Evolutionary conservation across 441 rosid genomes (phyloP), one percentile per base, ranked within the genome.

Genomic region (Isatis lusitanica): DNA sequence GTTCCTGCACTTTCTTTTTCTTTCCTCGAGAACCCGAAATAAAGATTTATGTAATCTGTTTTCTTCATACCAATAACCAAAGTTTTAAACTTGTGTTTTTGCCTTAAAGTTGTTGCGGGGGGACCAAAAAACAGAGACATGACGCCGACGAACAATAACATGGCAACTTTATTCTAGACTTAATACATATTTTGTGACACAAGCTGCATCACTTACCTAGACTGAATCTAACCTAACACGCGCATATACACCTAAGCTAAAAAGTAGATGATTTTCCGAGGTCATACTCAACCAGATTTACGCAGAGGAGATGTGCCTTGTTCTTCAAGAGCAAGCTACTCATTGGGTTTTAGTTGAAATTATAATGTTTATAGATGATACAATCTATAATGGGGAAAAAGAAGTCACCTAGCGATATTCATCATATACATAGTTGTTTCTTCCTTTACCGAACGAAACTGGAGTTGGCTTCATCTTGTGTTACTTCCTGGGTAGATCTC

Each of bases 401-500:
- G n/a, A 11, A 56, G 33, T 66, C 72, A 66, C 77, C 77, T 57
- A 42, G 38, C 64, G 58, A 76, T 76, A 70, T 70, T 67, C 73
- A 74, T 48, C 39, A 66, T 66, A 50, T 67, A 76, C 72, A 70
- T 58, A 57, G 76, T 50, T 71, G 48, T 59, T 58, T 59, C 12
- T 40, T 47, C 42, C 40, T 69, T 62, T 36, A 42, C 53, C 4
- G 6, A 74, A 69, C 4, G 53, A 42, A 66, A 24, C 13, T 9
- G 35, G 56, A 1, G 43, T 60, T 35, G 73, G 28, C 35, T 74
- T 86, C 79, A 90, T 77, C 90, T 88, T 63, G 87, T 80, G 74
- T 93, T 90, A 71, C 76, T 77, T 76, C 98, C 97, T 0, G 91
- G 82, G 76, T 86, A 90, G 68, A 94, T 79, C 11, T 83, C 90